A percentile compares a stretch with the other conserved stretches of the same genome.
phyloP scores from a whole-genome alignment of 208 protist genomes.

The Crithidia sp. region DNA sequence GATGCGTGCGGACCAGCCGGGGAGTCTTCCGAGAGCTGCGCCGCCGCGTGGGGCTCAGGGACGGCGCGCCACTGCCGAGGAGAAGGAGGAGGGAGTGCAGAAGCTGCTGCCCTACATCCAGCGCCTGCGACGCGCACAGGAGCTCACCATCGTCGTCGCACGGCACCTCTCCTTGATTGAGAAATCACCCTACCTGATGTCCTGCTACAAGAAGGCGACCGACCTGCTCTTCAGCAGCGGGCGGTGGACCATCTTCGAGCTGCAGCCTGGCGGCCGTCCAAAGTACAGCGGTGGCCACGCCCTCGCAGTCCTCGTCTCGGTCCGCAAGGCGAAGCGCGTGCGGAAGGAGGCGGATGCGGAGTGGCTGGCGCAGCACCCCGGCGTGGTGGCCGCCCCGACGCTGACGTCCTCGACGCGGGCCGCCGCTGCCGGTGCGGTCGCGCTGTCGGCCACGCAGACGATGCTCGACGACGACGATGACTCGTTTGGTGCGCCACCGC shows the following conservation, averaged over 20 bases:
- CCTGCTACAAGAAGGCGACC: conserved; percentile 58
- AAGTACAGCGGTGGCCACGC: conserved; percentile 41
- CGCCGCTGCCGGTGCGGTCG: neutral
- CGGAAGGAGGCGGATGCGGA: conserved; percentile 36
- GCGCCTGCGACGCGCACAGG: conserved; percentile 67
- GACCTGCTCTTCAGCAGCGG: conserved; percentile 74
- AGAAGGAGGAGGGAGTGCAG: conserved; percentile 2
- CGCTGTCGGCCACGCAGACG: neutral
- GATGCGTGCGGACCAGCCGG: neutral
- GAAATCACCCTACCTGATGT: conserved; percentile 68
- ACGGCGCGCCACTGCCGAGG: neutral
- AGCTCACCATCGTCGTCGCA: conserved; percentile 73
- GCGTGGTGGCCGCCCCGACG: neutral
- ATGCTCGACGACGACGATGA: neutral
- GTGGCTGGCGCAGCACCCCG: conserved; percentile 22
- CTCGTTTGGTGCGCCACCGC: neutral
- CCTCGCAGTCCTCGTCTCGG: conserved; percentile 57
- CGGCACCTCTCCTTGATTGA: conserved; percentile 60
- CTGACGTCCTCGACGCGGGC: neutral
- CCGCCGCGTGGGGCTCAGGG: neutral
- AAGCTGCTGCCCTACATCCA: conserved; percentile 63
- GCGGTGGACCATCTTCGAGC: conserved; percentile 84
- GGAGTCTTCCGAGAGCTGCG: neutral
- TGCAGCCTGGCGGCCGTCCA: conserved; percentile 56
- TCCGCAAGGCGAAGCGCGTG: conserved; percentile 41